Base-by-base conservation (phyloP, 1,284 basidiomycete species). In the Wolfiporia cocos region DNA sequence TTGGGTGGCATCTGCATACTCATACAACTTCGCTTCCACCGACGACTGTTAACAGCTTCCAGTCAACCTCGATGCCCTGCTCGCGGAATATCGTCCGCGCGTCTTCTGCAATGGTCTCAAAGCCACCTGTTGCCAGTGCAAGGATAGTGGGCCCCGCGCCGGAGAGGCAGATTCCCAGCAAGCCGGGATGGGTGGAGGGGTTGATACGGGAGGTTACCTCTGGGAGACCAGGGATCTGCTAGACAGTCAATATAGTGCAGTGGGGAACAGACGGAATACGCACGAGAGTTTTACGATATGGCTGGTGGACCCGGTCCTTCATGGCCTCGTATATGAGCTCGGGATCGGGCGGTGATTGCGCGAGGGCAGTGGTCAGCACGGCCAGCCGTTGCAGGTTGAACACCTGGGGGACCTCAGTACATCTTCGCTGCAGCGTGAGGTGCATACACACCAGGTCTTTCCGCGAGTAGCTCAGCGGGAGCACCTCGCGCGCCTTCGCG, bases 281-380 rank as follows among this genome's bases (percentile, higher is more conserved):
- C 59, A 90, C 92, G 42, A 99, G 72, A 31, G 74, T 66, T 66
- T 88, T 91, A 26, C 96, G 81, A 65, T 98, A 99, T 0, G 96
- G 96, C 63, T 99, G 96, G 64, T 99, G 96, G 11, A 99, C 78
- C 37, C 88, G 81, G 68, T 99, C 96, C 63, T 98, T 97, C 96
- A 99, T 99, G 0, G 95, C 96, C 64, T 99, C 94, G 67, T 95
- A 99, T 52, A 99, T 98, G 20, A 99, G 79, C 32, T 86, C 84
- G 0, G 92, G 78, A 61, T 99, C 92, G 0, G 94, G 94, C 1
- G 96, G 95, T 11, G 82, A 81, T 58, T 88, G 84, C 0, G 83
- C 86, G 5, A 99, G 78, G 0, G 96, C 94, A 1, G 93, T 96
- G 1, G 96, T 99, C 43, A 99, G 75, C n/a, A 99, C 96, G 0